Evolutionary conservation across 345 rosid species (phyloP).

Genomic region (Sonneratia alba): DNA sequence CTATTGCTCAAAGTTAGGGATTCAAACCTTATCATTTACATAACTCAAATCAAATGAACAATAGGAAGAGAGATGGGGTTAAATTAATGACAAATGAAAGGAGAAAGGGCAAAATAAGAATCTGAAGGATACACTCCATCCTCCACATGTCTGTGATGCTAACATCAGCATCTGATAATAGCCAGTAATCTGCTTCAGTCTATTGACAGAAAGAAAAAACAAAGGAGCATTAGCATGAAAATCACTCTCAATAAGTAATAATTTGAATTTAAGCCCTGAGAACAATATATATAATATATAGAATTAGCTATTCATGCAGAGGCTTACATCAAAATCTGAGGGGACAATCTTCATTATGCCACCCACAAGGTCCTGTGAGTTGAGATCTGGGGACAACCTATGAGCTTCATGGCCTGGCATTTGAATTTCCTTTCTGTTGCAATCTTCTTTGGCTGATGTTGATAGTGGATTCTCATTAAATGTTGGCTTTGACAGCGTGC

Average conservation of each 20-base stretch:
- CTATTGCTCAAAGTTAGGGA: slow-evolving; percentile 31
- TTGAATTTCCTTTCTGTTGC: slow-evolving; percentile 42
- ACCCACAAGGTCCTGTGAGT: slow-evolving; percentile 63
- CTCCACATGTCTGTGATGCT: slow-evolving; percentile 90
- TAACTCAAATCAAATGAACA: not conserved
- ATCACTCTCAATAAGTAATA: not conserved
- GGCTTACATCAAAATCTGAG: slow-evolving; percentile 78
- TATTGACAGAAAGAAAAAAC: not conserved
- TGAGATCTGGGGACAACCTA: slow-evolving; percentile 42
- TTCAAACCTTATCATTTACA: not conserved
- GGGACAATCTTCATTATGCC: slow-evolving; percentile 95
- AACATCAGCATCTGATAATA: slow-evolving; percentile 75
- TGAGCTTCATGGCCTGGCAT: slow-evolving; percentile 40
- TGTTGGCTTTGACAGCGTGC: slow-evolving; percentile 42
- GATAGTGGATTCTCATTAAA: slow-evolving; percentile 34
- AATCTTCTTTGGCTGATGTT: slow-evolving; percentile 26
- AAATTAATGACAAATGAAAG: not conserved
- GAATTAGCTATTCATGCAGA: not conserved
- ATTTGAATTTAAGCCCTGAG: not conserved
- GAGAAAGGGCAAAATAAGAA: not conserved
- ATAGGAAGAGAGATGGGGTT: not conserved
- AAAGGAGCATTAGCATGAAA: not conserved
- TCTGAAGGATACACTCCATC: slow-evolving; percentile 64
- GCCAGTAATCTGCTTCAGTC: slow-evolving; percentile 88
- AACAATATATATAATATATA: not conserved